phyloP scores from a whole-genome alignment of 345 rosid species.

The Eucalyptus marginata region DNA sequence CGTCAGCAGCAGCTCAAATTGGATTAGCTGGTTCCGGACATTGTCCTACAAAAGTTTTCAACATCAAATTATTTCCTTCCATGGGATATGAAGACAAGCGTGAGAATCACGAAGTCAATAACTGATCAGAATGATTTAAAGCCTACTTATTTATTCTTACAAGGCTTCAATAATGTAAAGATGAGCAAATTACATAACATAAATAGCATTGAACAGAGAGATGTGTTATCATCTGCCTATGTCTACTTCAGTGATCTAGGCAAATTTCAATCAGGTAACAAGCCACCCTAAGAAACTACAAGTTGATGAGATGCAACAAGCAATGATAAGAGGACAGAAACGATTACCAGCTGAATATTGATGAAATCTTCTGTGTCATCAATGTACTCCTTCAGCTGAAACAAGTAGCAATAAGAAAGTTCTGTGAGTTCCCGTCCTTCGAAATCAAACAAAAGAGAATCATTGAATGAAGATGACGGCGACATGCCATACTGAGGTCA shows the following conservation, averaged over 20 bases:
- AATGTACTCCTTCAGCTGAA: constrained; percentile 94
- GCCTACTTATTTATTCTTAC: not conserved
- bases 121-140: not conserved
- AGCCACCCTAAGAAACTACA: not conserved
- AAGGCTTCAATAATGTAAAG: not conserved
- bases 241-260: not conserved
- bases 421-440: not conserved
- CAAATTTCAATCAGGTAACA: not conserved
- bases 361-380: constrained; percentile 97
- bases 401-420: not conserved
- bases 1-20: constrained; percentile 84
- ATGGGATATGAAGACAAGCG: not conserved
- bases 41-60: constrained; percentile 49
- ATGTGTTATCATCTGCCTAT: not conserved
- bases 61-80: not conserved
- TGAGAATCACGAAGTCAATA: not conserved
- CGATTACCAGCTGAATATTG: constrained; percentile 82
- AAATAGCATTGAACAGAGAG: not conserved
- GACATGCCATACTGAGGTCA: constrained; percentile 70
- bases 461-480: not conserved
- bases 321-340: not conserved
- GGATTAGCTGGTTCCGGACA: constrained; percentile 95
- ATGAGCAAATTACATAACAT: not conserved
- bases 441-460: not conserved
- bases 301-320: not conserved